phyloP scores from a whole-genome alignment of 2,329 filamentous ascomycete genomes.

The Fusarium sublunatum region DNA sequence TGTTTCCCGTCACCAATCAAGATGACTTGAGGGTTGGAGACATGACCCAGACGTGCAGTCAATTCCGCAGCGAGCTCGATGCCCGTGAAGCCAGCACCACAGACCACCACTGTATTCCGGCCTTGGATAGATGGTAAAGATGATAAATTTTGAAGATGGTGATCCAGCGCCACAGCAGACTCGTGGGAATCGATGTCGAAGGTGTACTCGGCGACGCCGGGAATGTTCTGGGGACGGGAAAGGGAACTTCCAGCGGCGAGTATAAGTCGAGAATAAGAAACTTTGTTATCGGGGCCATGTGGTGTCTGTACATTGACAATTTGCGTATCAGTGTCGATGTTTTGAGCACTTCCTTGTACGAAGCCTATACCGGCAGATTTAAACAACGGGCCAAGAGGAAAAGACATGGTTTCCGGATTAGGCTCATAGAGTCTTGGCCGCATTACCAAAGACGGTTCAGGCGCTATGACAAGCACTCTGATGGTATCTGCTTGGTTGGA shows the following conservation, averaged over 20 bases:
- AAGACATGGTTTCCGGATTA: slow-evolving; percentile 39
- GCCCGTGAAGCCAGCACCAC: slow-evolving; percentile 52
- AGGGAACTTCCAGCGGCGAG: slow-evolving; percentile 52
- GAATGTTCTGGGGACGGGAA: slow-evolving; percentile 38
- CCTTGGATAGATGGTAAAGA: slow-evolving; percentile 40
- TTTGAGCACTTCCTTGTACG: slow-evolving; percentile 39
- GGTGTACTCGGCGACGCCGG: slow-evolving; percentile 47
- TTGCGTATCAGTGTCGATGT: slow-evolving; percentile 34
- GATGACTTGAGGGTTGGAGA: slow-evolving; percentile 31
- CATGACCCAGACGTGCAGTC: slow-evolving; percentile 41
- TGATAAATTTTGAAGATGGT: slow-evolving; percentile 43
- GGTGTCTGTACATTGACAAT: slow-evolving; percentile 12
- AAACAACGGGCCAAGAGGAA: slow-evolving; percentile 42
- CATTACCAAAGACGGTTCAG: slow-evolving; percentile 48
- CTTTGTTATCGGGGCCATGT: too few relatives aligned
- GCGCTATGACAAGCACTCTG: slow-evolving; percentile 49
- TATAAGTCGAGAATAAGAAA: slow-evolving; percentile 49
- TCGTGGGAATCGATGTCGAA: slow-evolving; percentile 51
- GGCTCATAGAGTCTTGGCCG: slow-evolving; percentile 52
- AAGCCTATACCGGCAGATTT: slow-evolving; percentile 44
- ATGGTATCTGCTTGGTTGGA: slow-evolving; percentile 13
- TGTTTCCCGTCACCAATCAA: slow-evolving; percentile 46
- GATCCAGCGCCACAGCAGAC: slow-evolving; percentile 43
- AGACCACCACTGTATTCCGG: slow-evolving; percentile 51
- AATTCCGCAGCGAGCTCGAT: slow-evolving; percentile 50